Base-by-base conservation (phyloP, 140 eudicot species). In the Oenanthe javanica region DNA sequence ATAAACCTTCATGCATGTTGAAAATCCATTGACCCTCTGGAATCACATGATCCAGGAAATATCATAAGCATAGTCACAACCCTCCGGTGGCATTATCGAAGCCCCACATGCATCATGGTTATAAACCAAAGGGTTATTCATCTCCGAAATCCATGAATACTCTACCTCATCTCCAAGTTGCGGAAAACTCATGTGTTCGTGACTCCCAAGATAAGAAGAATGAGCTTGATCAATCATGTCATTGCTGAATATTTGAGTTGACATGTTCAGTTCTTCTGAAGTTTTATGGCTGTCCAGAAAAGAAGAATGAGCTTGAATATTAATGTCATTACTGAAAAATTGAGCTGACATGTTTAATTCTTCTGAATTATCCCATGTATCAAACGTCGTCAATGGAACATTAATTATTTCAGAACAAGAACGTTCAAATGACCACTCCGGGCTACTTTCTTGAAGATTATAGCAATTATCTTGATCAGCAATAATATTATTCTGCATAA, bases 271-370 rank as follows among this genome's bases (percentile, higher is more conserved):
- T 45, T 83, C 89, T 61, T 83, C 83, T 16, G 84, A 74, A 0
- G 25, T 45, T 46, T 72, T 23, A n/a, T 72, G 51, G 51, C 49
- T 74, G 19, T 11, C 59, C 12, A 74, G 11, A 0, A n/a, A 79
- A 19, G 21, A 72, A 25, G 21, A 6, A 85, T 82, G 48, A 21
- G 27, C 81, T 74, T 61, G 81, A 16, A 19, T 57, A 4, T 4
- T 67, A 9, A 67, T 67, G 19, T 55, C 80, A 55, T 77, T 27
- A 38, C 51, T 55, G 63, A 42, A n/a, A 54, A 19, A 21, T 8
- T 85, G 75, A 85, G 75, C 61, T 42, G 83, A 80, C 45, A 83
- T 46, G 69, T 77, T 85, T 40, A 82, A 69, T 45, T 84, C 89
- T 61, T 83, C 85, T 36, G 87, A 74, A 0, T 84, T 82, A 74